Conservation (phyloP, 2,329 filamentous ascomycete species). For the Aspergillus sp. region DNA sequence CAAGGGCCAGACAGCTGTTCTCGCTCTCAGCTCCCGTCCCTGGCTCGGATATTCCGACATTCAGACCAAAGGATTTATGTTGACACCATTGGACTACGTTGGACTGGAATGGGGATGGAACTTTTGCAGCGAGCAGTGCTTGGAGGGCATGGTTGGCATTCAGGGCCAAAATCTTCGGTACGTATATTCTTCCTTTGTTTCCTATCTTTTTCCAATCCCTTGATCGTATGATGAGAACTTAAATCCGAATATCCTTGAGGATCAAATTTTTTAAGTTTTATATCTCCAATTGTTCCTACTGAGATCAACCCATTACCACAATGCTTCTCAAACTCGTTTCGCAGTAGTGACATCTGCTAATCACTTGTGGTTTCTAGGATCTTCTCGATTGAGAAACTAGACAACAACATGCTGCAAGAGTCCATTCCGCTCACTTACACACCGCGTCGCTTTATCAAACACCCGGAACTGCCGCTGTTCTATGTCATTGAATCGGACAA, state of each 20-base stretch:
- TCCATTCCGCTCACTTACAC: conserved; percentile 85
- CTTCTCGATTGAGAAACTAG: conserved; percentile 82
- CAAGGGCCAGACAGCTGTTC: conserved; percentile 74
- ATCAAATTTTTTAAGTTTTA: conserved; percentile 36
- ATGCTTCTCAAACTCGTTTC: conserved; percentile 2
- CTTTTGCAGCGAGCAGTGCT: conserved; percentile 91
- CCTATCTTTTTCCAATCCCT: conserved; percentile 7
- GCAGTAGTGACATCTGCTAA: conserved; percentile 6
- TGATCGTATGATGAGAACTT: conserved; percentile 44
- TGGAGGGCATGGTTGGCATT: conserved; percentile 90
- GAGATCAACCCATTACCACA: conserved; percentile 43
- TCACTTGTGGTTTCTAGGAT: conserved; percentile 52
- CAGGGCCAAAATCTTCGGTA: conserved; percentile 85
- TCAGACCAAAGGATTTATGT: conserved; percentile 80
- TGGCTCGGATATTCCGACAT: conserved; percentile 94
- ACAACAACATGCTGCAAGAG: conserved; percentile 80
- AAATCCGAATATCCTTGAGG: conserved; percentile 39
- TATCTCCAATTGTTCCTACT: conserved; percentile 95
- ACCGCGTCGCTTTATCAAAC: conserved; percentile 78
- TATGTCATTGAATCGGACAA: conserved; percentile 94
- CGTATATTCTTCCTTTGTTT: conserved; percentile 30
- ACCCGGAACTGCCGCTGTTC: conserved; percentile 83
- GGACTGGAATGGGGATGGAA: conserved; percentile 93
- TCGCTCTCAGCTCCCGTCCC: conserved; percentile 87
- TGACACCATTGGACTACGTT: conserved; percentile 85